Percentiles rank a stretch among this genome's conserved stretches.
Evolutionary conservation across 2,329 filamentous ascomycete species (phyloP).

Genomic region (Sporothrix brunneoviolacea): DNA sequence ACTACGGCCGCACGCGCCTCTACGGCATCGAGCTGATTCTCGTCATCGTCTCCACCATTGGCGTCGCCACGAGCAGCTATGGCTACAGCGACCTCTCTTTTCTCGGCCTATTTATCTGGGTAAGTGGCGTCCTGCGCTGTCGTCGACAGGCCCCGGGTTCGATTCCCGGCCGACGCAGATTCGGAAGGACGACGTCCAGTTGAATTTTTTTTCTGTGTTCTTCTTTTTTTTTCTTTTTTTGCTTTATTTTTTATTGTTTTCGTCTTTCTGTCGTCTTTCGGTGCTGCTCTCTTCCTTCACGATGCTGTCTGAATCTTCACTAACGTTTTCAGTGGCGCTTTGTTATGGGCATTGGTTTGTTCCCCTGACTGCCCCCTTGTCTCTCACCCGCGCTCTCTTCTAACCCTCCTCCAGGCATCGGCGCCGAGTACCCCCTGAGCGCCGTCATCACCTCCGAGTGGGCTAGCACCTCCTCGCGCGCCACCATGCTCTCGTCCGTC

Average conservation of each 20-base stretch:
- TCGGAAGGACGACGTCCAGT: too few relatives aligned
- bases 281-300: neutral
- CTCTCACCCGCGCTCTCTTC: slow-evolving; percentile 1
- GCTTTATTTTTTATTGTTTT: neutral
- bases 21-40: slow-evolving; percentile 52
- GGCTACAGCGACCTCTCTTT: slow-evolving; percentile 45
- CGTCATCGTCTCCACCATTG: slow-evolving; percentile 51
- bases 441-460: slow-evolving; percentile 64
- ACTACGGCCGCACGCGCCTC: slow-evolving; percentile 46
- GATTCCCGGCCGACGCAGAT: neutral
- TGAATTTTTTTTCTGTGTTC: too few relatives aligned
- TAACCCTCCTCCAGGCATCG: slow-evolving; percentile 42
- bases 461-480: slow-evolving; percentile 54
- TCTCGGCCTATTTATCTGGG: slow-evolving; percentile 43
- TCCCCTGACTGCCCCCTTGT: neutral
- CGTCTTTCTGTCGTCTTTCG: neutral
- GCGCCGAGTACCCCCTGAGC: slow-evolving; percentile 61
- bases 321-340: slow-evolving; percentile 39
- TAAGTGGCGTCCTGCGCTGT: slow-evolving; percentile 19
- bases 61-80: slow-evolving; percentile 45
- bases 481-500: slow-evolving; percentile 61
- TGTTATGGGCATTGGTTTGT: slow-evolving; percentile 43
- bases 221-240: neutral
- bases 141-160: slow-evolving; percentile 9
- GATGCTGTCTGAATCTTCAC: neutral